phyloP scores from a whole-genome alignment of 1,284 basidiomycete genomes.

The Ganoderma sinense region DNA sequence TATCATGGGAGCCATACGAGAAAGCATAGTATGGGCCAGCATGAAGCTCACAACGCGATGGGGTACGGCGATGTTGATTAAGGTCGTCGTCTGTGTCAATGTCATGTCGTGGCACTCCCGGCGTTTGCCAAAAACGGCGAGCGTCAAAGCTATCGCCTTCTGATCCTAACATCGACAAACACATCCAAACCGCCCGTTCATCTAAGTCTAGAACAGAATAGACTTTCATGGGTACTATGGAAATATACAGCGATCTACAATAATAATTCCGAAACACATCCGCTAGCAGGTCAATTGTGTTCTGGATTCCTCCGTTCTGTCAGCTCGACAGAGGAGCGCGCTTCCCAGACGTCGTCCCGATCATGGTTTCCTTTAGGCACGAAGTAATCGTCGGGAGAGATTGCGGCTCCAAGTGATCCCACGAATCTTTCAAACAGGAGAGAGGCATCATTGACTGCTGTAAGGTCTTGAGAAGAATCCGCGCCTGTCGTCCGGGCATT shows the following conservation, averaged over 20 bases:
- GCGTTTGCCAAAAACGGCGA: background rate
- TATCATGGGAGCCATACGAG: slow-evolving; percentile 16
- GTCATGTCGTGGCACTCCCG: background rate
- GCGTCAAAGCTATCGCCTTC: slow-evolving; percentile 26
- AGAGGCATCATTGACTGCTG: background rate
- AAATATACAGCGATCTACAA: background rate
- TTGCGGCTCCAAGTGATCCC: background rate
- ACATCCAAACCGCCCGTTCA: background rate
- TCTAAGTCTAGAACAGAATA: background rate
- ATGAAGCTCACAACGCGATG: too few species aligned
- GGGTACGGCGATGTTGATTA: too few species aligned
- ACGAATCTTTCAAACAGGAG: background rate
- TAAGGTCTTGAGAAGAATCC: background rate
- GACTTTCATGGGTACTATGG: background rate
- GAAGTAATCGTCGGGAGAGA: background rate
- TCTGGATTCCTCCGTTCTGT: background rate
- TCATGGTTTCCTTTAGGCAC: background rate
- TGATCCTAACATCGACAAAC: slow-evolving; percentile 23
- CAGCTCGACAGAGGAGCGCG: background rate
- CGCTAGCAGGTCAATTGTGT: background rate
- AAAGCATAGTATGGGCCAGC: too few species aligned
- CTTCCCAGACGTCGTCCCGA: background rate
- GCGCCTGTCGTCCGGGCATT: background rate
- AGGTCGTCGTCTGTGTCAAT: too few species aligned
- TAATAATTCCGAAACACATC: background rate